Percentiles rank a stretch among this genome's conserved stretches.
Evolutionary conservation across 352 stramenopile genomes (phyloP).

Genomic region (Phytophthora hybrid): DNA sequence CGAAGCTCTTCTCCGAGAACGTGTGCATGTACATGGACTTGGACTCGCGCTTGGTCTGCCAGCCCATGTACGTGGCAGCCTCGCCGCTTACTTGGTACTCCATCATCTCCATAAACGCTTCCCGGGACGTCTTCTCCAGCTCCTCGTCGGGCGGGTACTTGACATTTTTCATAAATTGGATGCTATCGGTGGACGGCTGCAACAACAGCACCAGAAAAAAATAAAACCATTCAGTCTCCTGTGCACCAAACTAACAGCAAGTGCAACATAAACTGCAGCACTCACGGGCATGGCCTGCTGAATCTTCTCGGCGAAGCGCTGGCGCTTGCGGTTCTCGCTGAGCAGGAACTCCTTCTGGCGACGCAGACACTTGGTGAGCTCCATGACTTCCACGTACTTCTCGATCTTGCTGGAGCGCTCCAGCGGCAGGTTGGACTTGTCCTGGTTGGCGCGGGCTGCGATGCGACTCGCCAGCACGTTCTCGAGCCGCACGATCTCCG

Average conservation of each 20-base stretch:
- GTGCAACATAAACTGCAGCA: background rate
- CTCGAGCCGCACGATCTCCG: constrained; percentile 81
- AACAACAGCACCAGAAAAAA: constrained; percentile 11
- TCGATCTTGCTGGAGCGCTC: constrained; percentile 88
- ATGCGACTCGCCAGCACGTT: constrained; percentile 79
- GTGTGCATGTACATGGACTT: constrained; percentile 90
- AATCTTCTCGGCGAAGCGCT: constrained; percentile 89
- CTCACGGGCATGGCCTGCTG: constrained; percentile 85
- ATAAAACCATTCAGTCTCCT: constrained; percentile 11
- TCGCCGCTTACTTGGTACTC: constrained; percentile 84
- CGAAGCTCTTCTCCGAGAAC: constrained; percentile 79
- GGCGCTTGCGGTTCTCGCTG: constrained; percentile 86
- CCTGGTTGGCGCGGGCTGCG: constrained; percentile 71
- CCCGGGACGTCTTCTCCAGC: constrained; percentile 78
- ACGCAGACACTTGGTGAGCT: constrained; percentile 87
- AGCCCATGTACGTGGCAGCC: constrained; percentile 68
- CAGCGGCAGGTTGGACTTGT: constrained; percentile 72
- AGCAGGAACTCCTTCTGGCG: constrained; percentile 89
- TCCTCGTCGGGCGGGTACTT: constrained; percentile 83
- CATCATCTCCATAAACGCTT: constrained; percentile 84
- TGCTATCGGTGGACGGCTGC: constrained; percentile 83
- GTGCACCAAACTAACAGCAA: background rate
- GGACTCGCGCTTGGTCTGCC: constrained; percentile 84
- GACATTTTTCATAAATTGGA: constrained; percentile 91
- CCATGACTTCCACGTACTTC: constrained; percentile 90